phyloP scores from a whole-genome alignment of 2,329 filamentous ascomycete genomes.

The Cordyceps pruinosa region DNA sequence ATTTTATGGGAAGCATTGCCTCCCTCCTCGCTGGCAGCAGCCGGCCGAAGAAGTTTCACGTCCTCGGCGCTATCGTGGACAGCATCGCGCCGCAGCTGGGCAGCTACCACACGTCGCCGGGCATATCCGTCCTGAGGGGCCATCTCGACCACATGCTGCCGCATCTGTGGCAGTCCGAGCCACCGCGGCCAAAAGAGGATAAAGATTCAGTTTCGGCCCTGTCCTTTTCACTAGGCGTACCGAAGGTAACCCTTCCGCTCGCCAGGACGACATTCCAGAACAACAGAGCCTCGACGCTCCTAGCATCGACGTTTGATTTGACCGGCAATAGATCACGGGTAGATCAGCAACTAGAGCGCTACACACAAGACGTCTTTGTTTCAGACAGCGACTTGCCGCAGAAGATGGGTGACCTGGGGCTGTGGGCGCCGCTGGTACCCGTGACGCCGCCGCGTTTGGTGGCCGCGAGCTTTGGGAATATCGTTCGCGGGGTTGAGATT shows the following conservation, averaged over 20 bases:
- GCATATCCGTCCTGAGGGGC: slow-evolving; percentile 48
- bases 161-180: slow-evolving; percentile 33
- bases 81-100: slow-evolving; percentile 35
- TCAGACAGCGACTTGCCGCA: slow-evolving; percentile 17
- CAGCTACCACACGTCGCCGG: slow-evolving; percentile 28
- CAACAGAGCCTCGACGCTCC: slow-evolving; percentile 53
- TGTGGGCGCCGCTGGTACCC: slow-evolving; percentile 48
- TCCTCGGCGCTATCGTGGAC: slow-evolving; percentile 52
- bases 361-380: slow-evolving; percentile 31
- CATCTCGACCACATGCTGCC: slow-evolving; percentile 35
- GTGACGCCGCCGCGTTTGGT: slow-evolving; percentile 58
- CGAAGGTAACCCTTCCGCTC: slow-evolving; percentile 52
- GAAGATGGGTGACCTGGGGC: slow-evolving; percentile 19
- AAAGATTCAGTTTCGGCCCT: slow-evolving; percentile 34
- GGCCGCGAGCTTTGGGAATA: slow-evolving; percentile 66
- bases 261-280: slow-evolving; percentile 75
- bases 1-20: slow-evolving; percentile 37
- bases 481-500: slow-evolving; percentile 57
- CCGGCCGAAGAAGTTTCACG: slow-evolving; percentile 34
- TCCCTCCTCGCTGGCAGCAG: slow-evolving; percentile 38
- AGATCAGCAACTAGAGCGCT: slow-evolving; percentile 27
- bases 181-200: slow-evolving; percentile 22
- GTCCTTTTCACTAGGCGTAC: slow-evolving; percentile 32
- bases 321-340: slow-evolving; percentile 17
- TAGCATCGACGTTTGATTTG: slow-evolving; percentile 30